Base-by-base conservation (phyloP, 2,329 filamentous ascomycete species). In the Fusarium clavum region DNA sequence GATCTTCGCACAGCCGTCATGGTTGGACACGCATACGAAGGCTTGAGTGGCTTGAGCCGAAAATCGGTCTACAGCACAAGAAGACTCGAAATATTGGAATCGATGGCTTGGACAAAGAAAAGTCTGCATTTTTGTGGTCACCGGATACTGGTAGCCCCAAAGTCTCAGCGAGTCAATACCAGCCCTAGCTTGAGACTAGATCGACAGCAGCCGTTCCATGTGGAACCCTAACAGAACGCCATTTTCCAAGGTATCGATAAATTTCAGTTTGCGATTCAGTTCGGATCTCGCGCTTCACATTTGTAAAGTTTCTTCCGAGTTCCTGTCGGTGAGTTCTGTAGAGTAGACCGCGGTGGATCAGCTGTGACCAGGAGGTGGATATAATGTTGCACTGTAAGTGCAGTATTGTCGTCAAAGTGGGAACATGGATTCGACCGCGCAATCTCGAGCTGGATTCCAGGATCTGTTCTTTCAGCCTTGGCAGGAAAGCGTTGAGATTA, bases 191-290 rank as follows among this genome's bases (percentile, higher is more conserved):
- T 24, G 49, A 43, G 24, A 27, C 49, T 53, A 53, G 49, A 53
- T 53, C 49, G 49, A 53, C 49, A 43, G 16, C n/a, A 53, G 49
- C 49, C 49, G 49, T 53, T 53, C 34, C n/a, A 22, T 43, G 49
- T 53, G 49, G 49, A 53, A 18, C 49, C 49, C 24, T 53, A 34
- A 41, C 24, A 27, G 24, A 41, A 38, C 49, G 14, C 49, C 34
- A 53, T 43, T 53, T 40, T 24, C 34, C 14, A 27, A 9, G 34
- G 18, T 43, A 53, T 53, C 34, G 49, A 41, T 38, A 13, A 41
- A 53, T n/a, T 16, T 53, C 32, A 43, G 12, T 53, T 52, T 14
- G 27, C 49, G 34, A 43, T 41, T 43, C 49, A 18, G 27, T 40
- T n/a, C 24, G 24, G 49, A 29, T 41, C 49, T 22, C 10, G 49